These are phyloP conservation scores for Niveomyces coronatus DNA, from an alignment of 2,329 filamentous ascomycete genomes.

Conservation along the genomic window DNA sequence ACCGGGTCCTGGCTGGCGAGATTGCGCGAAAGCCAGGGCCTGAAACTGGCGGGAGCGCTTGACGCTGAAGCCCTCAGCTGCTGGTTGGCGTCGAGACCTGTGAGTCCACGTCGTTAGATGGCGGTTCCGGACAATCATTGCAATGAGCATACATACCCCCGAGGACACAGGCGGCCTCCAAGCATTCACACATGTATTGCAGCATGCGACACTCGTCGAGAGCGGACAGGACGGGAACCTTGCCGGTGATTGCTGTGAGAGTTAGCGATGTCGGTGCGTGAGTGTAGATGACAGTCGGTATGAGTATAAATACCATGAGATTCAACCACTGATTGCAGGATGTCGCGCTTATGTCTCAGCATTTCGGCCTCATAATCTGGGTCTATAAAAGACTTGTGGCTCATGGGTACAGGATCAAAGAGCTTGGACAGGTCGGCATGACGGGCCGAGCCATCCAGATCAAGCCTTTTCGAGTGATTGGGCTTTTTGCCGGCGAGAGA, in stretches of 20 bases:
- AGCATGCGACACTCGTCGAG: constrained; percentile 8
- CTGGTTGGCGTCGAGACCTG: constrained; percentile 8
- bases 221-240: constrained; percentile 1
- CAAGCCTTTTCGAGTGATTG: not conserved
- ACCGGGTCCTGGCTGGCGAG: constrained; percentile 8
- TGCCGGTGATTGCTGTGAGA: not conserved
- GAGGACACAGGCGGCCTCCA: constrained; percentile 8
- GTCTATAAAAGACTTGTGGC: constrained; percentile 7
- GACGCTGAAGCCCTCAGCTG: constrained; percentile 5
- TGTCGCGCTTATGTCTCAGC: constrained; percentile 6
- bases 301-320: constrained; percentile 2
- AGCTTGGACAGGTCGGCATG: constrained; percentile 3
- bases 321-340: constrained; percentile 5
- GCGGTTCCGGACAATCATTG: not conserved
- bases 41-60: constrained; percentile 6
- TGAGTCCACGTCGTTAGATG: not conserved
- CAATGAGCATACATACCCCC: not conserved
- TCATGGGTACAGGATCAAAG: constrained; percentile 5
- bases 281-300: not conserved
- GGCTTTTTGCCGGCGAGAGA: constrained; percentile 4
- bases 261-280: not conserved
- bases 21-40: constrained; percentile 8
- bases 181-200: constrained; percentile 8
- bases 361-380: constrained; percentile 9
- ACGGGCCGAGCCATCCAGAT: not conserved